Conservation (phyloP, 441 rosid genomes). For the Populus hybrid region DNA sequence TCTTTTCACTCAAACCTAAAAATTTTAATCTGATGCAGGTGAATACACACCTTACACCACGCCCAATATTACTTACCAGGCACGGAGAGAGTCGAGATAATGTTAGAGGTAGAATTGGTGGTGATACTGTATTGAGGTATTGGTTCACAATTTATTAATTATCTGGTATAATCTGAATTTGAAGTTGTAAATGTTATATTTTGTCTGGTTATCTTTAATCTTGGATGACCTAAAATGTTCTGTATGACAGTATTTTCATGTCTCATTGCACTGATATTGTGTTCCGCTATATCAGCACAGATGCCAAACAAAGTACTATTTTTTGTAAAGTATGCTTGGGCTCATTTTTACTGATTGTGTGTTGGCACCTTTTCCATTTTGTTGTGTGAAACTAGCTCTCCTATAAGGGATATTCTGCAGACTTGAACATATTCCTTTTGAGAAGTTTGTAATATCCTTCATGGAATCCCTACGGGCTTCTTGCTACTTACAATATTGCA, state of each 20-base stretch:
- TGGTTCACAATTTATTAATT: not conserved
- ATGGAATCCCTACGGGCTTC: not conserved
- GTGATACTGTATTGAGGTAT: slow-evolving; percentile 64
- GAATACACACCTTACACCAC: slow-evolving; percentile 99
- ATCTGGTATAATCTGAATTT: not conserved
- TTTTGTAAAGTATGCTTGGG: not conserved
- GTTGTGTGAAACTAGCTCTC: not conserved
- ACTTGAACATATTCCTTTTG: not conserved
- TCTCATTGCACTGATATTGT: not conserved
- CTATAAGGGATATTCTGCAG: not conserved
- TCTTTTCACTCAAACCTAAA: not conserved
- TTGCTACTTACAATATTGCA: not conserved
- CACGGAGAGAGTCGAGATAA: slow-evolving; percentile 98
- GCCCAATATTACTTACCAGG: slow-evolving; percentile 96
- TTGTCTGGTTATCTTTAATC: not conserved
- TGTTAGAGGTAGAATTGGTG: slow-evolving; percentile 98
- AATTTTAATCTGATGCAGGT: slow-evolving; percentile 51
- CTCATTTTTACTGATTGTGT: not conserved
- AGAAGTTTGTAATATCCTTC: not conserved
- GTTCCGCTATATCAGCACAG: not conserved
- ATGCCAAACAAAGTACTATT: not conserved
- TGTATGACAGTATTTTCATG: not conserved
- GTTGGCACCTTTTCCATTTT: not conserved
- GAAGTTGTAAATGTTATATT: not conserved
- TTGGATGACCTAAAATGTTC: not conserved